phyloP scores from a whole-genome alignment of 441 rosid species.

The Eutrema salsugineum region DNA sequence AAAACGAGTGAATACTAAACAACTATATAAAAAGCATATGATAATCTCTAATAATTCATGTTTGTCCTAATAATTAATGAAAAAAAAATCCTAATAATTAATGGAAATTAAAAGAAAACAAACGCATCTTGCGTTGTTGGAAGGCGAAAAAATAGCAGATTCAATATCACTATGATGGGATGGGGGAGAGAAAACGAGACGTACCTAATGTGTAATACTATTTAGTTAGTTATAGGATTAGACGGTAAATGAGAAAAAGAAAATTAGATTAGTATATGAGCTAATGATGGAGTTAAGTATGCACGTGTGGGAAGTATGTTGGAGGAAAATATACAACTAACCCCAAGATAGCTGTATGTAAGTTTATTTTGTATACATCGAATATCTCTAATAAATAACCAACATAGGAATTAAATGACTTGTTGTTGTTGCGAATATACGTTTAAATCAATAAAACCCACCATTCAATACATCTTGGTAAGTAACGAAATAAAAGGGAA shows the following conservation, averaged over 20 bases:
- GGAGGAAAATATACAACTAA: slow-evolving; percentile 4
- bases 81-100: neutral
- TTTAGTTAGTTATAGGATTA: neutral
- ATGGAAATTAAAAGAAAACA: no score
- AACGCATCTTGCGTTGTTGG: slow-evolving; percentile 11
- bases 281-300: slow-evolving; percentile 14
- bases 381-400: neutral
- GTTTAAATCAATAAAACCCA: slow-evolving; percentile 2
- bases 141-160: neutral
- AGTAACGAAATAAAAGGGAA: slow-evolving; percentile 19
- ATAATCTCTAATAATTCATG: neutral
- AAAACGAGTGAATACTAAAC: neutral
- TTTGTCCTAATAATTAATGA: neutral
- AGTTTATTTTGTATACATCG: neutral
- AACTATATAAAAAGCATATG: neutral
- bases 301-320: slow-evolving; percentile 19
- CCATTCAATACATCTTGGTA: slow-evolving; percentile 31
- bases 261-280: neutral
- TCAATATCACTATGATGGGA: neutral
- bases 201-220: neutral
- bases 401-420: neutral
- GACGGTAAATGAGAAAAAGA: neutral
- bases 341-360: neutral
- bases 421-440: neutral
- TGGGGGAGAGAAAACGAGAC: neutral